Conservation (phyloP, 257 asterid genomes). For the Leptodermis oblonga region DNA sequence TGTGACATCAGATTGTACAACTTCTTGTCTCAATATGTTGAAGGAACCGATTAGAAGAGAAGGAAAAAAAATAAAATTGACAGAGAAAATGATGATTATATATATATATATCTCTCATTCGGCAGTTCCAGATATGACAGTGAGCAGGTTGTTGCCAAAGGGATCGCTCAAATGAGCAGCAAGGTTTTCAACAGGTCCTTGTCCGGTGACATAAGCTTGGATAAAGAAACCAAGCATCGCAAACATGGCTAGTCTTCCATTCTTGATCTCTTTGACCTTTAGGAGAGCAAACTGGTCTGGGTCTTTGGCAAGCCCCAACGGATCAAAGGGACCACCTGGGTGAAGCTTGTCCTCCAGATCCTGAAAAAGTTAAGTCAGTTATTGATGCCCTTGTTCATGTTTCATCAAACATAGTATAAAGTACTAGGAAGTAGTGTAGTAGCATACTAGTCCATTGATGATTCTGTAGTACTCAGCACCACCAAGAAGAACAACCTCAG, state of each 20-base stretch:
- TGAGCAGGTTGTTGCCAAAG: constrained; percentile 91
- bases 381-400: too few relatives aligned
- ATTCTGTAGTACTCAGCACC: constrained; percentile 97
- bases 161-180: constrained; percentile 93
- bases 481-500: constrained; percentile 85
- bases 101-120: too few relatives aligned
- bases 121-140: constrained; percentile 69
- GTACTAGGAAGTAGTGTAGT: too few relatives aligned
- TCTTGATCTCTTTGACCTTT: constrained; percentile 95
- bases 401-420: too few relatives aligned
- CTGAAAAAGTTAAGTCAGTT: constrained; percentile 21
- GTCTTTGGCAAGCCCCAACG: constrained; percentile 79
- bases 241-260: constrained; percentile 91
- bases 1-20: neutral
- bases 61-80: constrained; percentile 32
- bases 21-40: neutral
- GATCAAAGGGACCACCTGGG: constrained; percentile 97
- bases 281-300: constrained; percentile 91
- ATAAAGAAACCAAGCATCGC: constrained; percentile 92
- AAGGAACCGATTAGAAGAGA: too few relatives aligned
- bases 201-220: constrained; percentile 88
- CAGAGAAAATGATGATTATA: too few relatives aligned
- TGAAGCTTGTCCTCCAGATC: constrained; percentile 92
- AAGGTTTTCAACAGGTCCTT: constrained; percentile 93
- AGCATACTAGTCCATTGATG: constrained; percentile 66